A percentile compares a stretch with the other conserved stretches of the same genome.
phyloP scores from a whole-genome alignment of 78 protist genomes.

The Emiliania huxleyi region DNA sequence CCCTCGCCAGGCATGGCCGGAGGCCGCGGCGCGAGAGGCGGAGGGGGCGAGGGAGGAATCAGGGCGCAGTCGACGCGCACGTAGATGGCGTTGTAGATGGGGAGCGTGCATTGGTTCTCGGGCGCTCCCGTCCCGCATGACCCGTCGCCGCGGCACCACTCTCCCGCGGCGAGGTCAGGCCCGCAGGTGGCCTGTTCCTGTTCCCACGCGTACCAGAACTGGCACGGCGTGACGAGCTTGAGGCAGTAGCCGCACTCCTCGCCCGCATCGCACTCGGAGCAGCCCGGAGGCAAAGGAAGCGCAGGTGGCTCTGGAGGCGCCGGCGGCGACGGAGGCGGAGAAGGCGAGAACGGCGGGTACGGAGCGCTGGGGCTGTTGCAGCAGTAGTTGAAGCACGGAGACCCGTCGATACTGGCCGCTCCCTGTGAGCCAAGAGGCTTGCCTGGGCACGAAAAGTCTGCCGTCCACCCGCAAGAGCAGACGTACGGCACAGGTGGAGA shows the following conservation, averaged over 20 bases:
- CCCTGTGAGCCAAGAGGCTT: too few relatives aligned
- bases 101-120: not conserved
- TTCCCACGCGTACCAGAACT: not conserved
- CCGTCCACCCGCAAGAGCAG: too few relatives aligned
- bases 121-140: not conserved
- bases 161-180: not conserved
- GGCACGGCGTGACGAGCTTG: not conserved
- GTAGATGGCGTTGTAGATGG: not conserved
- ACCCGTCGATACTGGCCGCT: too few relatives aligned
- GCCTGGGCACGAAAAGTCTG: too few relatives aligned
- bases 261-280: not conserved
- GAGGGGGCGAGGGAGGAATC: not conserved
- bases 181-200: not conserved
- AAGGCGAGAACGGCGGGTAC: not conserved
- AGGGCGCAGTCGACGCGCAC: not conserved
- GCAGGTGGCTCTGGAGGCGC: too few relatives aligned
- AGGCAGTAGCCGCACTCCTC: not conserved
- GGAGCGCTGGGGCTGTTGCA: not conserved
- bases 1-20: not conserved
- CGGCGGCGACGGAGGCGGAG: not conserved
- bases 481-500: too few relatives aligned
- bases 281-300: too few relatives aligned
- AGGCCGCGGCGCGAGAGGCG: not conserved
- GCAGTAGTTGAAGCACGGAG: not conserved
- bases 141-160: not conserved